Evolutionary conservation across 2,329 filamentous ascomycete genomes (phyloP), one percentile per base, ranked within the genome.

Genomic region (Neopestalotiopsis rosae): DNA sequence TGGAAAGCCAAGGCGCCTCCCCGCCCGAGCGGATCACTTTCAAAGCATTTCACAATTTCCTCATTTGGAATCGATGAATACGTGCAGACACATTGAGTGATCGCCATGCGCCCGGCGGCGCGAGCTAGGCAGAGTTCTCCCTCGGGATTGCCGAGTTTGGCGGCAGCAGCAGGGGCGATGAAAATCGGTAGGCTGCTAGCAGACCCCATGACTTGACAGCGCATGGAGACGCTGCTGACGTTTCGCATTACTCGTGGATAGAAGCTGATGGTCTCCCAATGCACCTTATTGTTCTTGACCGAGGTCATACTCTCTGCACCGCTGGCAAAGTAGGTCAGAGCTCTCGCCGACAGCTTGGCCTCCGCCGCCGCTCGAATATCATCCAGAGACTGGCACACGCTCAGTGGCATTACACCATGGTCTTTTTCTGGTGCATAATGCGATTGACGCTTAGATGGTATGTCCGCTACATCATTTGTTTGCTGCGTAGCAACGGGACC

Each of bases 241-340:
- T 86, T 81, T 24, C 82, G 80, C 73, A 88, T 73, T 4, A 88
- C 80, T 4, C 84, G 79, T 1, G 87, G 87, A n/a, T 85, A 82
- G 66, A 88, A 80, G 81, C 84, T 85, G 69, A 88, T 84, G 17
- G 84, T 79, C 40, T 82, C 79, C 69, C 86, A 83, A 61, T 83
- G 79, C 1, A 81, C 81, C 67, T 83, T 84, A 73, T 87, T 88
- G 13, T 82, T 81, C 30, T 83, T 78, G 2, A 82, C 81, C 1
- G 86, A 88, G 68, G 87, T 76, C 4, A 87, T 76, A 75, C 88
- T 86, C 10, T 84, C 87, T 13, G 86, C 82, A 0, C 86, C 87
- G 20, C 85, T 85, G 14, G 84, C 85, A 72, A 88, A 87, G 71
- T 88, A 89, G 0, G 86, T 86, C 85, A 85, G 88, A 2, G 84